Base-by-base conservation (phyloP, 352 stramenopile species). In the Pythium insidiosum region DNA sequence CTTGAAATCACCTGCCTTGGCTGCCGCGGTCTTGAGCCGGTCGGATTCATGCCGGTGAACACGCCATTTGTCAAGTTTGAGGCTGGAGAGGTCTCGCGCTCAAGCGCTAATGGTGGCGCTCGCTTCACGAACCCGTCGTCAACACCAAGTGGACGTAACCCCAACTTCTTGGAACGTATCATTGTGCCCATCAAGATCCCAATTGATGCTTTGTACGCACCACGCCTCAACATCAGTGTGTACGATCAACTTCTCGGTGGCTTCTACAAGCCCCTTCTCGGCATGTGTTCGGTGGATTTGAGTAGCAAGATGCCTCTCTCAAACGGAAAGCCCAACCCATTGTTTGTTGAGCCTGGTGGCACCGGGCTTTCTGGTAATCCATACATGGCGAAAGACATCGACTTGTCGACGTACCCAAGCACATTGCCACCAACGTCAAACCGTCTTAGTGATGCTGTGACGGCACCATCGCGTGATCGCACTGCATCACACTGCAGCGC, bases 121-220 rank as follows among this genome's bases (percentile, higher is more conserved):
- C 79, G 80, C 38, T 75, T 84, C 40, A 90, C 78, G 26, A 83
- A 83, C 34, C 57, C 68, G 21, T 87, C 73, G 18, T 92, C 80
- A 2, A 88, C 82, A 49, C 84, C 84, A 4, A 84, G 66, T 21
- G 74, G 70, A 2, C 59, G 57, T 11, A 90, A 96, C 41, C 84
- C 86, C 0, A 97, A 97, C 56, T 97, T 92, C 51, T 59, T 94
- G 22, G 75, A 95, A 38, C 74, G 79, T 3, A 73, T 96, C 38
- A 40, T 94, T 6, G 66, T 96, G 13, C 78, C 79, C 4, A 62
- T 97, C 3, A 69, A 80, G 49, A 60, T 97, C 46, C 88, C 88
- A 0, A 40, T 92, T 0, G 74, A 97, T 56, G 73, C 80, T 5
- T 58, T 93, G 20, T 97, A 88, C 46, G 70, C 85, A 2, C 84